A percentile compares a stretch with the other conserved stretches of the same genome.
phyloP scores from a whole-genome alignment of 371 early-diverging fungal genomes.

The Choanephora cucurbitarum region DNA sequence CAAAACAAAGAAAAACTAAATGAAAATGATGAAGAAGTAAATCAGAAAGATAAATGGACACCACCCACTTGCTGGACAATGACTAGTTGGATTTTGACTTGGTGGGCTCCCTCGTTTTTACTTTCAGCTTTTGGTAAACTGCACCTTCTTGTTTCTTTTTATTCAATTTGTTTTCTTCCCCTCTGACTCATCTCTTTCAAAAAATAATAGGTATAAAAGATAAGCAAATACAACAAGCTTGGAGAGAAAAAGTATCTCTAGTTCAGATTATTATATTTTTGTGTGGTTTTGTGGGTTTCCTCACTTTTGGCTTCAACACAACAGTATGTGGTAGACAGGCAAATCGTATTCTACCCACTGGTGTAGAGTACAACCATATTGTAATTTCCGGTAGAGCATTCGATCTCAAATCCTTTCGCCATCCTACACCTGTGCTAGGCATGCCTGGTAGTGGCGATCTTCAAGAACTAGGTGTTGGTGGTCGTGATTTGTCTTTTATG shows the following conservation, averaged over 20 bases:
- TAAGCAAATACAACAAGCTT: constrained; percentile 78
- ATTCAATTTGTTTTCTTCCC: background rate
- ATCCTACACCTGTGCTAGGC: constrained; percentile 40
- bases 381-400: constrained; percentile 60
- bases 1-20: background rate
- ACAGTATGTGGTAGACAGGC: constrained; percentile 62
- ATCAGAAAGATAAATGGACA: constrained; percentile 8
- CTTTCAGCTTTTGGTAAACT: constrained; percentile 30
- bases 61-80: constrained; percentile 35
- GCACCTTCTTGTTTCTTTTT: background rate
- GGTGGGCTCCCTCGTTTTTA: constrained; percentile 46
- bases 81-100: constrained; percentile 43
- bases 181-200: too few species aligned
- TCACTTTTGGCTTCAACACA: constrained; percentile 68
- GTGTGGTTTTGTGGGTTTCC: constrained; percentile 64
- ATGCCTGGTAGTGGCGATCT: constrained; percentile 57
- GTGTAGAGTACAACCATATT: constrained; percentile 45
- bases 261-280: constrained; percentile 72
- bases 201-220: constrained; percentile 47
- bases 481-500: constrained; percentile 73
- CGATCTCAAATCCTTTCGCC: constrained; percentile 45
- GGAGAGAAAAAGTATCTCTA: constrained; percentile 89
- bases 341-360: constrained; percentile 53
- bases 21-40: constrained; percentile 3
- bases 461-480: constrained; percentile 66